Percentiles rank a stretch among this genome's conserved stretches.
phyloP scores from a whole-genome alignment of 2,329 filamentous ascomycete species.

The Paracamarosporium sp. region DNA sequence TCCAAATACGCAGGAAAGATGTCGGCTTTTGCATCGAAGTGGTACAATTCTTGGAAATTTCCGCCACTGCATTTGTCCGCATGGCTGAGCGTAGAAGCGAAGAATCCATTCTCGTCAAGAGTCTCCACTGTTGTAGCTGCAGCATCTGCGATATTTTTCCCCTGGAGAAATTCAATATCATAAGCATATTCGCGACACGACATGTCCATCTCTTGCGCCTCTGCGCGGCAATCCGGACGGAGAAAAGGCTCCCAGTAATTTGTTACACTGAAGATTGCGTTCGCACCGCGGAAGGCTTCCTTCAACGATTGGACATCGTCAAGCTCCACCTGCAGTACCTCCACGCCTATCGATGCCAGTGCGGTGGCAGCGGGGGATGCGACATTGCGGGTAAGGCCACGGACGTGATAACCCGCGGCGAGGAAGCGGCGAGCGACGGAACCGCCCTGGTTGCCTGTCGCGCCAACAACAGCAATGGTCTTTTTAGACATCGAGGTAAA shows the following conservation, averaged over 20 bases:
- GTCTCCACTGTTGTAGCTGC: slow-evolving; percentile 22
- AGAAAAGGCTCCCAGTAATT: slow-evolving; percentile 37
- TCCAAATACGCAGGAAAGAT: slow-evolving; percentile 24
- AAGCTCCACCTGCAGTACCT: slow-evolving; percentile 46
- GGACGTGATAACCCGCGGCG: slow-evolving; percentile 57
- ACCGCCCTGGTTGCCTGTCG: slow-evolving; percentile 35
- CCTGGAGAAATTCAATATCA: slow-evolving; percentile 33
- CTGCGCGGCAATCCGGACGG: slow-evolving; percentile 18
- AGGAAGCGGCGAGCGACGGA: slow-evolving; percentile 40
- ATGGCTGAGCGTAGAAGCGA: slow-evolving; percentile 23
- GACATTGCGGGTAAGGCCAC: slow-evolving; percentile 55
- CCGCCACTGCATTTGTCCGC: slow-evolving; percentile 32
- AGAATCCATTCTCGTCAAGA: slow-evolving; percentile 27
- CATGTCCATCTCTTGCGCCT: slow-evolving; percentile 22
- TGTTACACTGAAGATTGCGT: slow-evolving; percentile 49
- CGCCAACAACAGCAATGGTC: slow-evolving; percentile 33
- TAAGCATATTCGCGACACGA: slow-evolving; percentile 27
- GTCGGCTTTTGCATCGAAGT: slow-evolving; percentile 38
- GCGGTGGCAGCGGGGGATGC: slow-evolving; percentile 16
- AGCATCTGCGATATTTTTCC: slow-evolving; percentile 36
- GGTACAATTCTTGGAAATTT: slow-evolving; percentile 26
- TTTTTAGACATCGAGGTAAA: slow-evolving; percentile 14
- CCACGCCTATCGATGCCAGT: slow-evolving; percentile 42
- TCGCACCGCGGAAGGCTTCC: slow-evolving; percentile 46
- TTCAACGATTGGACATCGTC: slow-evolving; percentile 40